Evolutionary conservation across 345 rosid species (phyloP), one percentile per base, ranked within the genome.

Genomic region (Acer campestre): DNA sequence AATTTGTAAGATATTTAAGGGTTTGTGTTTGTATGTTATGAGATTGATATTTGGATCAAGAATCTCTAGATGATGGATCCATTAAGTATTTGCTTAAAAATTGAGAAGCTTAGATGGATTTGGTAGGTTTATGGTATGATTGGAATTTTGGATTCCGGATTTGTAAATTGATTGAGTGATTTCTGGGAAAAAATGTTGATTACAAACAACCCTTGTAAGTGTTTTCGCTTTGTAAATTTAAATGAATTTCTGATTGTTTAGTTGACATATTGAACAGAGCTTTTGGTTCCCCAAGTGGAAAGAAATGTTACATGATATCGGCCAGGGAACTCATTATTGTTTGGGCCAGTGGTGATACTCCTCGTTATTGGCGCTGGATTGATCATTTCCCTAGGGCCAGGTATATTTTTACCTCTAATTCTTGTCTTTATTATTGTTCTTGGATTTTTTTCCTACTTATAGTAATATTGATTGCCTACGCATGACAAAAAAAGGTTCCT

Each of bases 351-450:
- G 79, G 91, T 58, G 88, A 83, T 71, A 78, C 85, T 29, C 87
- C 90, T 61, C 22, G 44, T 7, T 85, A 89, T 80, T 89, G 91
- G 91, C 35, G 51, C 61, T 91, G 93, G 93, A 67, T 70, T 35
- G 6, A 35, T 23, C 77, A 86, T 12, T 17, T 70, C 1, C 82
- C 75, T 0, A 84, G 75, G 0, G 76, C 90, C 1, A 84, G 89
- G 61, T 56, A 56, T 56, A 2, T n/a, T 56, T 56, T 17, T 0
- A 3, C 7, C 61, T 18, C 61, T 3, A 49, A 2, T 49, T 49
- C 1, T 2, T 35, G 38, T 4, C 38, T 35, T 4, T 35, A 35
- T 35, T 35, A 35, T 35, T 35, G 38, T 35, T 35, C 38, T 35
- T 35, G 5, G 38, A 35, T 31, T 49, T 3, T 49, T 49, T 49